Percentiles rank a stretch among this genome's conserved stretches.
phyloP scores from a whole-genome alignment of 345 rosid species.

The Bruguiera gymnorhiza region DNA sequence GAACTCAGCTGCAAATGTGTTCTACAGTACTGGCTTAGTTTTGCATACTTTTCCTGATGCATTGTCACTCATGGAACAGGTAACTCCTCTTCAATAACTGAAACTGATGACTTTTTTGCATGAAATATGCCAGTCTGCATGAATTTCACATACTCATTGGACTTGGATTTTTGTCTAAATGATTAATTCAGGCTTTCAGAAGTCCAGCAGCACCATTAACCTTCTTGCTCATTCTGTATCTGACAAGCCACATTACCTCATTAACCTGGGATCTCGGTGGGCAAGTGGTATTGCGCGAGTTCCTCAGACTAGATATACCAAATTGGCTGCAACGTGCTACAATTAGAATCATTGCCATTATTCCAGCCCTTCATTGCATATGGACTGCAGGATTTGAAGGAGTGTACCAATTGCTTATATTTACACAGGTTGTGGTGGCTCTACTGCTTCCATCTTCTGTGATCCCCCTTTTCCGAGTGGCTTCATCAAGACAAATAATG shows the following conservation, averaged over 20 bases:
- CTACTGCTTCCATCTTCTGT: conserved; percentile 85
- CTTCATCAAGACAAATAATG: conserved; percentile 88
- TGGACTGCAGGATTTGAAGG: conserved; percentile 94
- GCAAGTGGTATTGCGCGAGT: conserved; percentile 65
- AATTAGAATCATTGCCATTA: conserved; percentile 68
- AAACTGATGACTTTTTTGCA: conserved; percentile 5
- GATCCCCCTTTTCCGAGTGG: conserved; percentile 84
- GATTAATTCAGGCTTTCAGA: conserved; percentile 55
- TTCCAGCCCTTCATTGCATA: conserved; percentile 78
- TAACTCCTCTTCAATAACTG: conserved; percentile 22
- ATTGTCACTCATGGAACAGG: conserved; percentile 90
- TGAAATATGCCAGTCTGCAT: background rate
- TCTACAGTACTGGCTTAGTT: conserved; percentile 69
- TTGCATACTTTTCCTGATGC: conserved; percentile 90
- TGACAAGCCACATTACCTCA: conserved; percentile 70
- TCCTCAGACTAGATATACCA: conserved; percentile 78
- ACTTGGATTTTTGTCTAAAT: conserved; percentile 1
- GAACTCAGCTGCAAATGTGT: conserved; percentile 78
- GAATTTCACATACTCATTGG: conserved; percentile 11
- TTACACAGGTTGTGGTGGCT: conserved; percentile 78
- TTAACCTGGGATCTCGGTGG: conserved; percentile 80
- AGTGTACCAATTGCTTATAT: conserved; percentile 74
- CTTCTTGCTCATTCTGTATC: conserved; percentile 56
- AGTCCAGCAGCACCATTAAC: conserved; percentile 55
- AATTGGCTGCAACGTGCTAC: conserved; percentile 89